Conservation (phyloP, 2,329 filamentous ascomycete genomes). For the Scolecobasidium constrictum region DNA sequence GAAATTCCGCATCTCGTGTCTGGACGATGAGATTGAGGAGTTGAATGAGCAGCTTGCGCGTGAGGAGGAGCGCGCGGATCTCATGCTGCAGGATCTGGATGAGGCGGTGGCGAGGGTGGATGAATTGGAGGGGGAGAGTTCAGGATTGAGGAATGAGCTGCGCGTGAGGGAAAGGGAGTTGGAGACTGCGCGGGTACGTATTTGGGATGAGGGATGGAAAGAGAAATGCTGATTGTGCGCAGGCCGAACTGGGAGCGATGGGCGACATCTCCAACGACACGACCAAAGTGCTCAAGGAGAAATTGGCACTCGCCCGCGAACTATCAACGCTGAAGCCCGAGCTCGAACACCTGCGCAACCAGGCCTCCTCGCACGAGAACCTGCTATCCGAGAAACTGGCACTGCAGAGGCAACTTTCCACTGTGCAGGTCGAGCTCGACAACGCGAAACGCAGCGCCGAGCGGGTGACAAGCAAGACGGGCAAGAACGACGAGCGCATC, state of each 20-base stretch:
- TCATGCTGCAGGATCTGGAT: slow-evolving; percentile 39
- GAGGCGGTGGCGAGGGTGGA: slow-evolving; percentile 35
- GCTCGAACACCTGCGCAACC: slow-evolving; percentile 49
- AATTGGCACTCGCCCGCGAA: slow-evolving; percentile 49
- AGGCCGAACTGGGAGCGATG: slow-evolving; percentile 64
- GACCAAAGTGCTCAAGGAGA: slow-evolving; percentile 59
- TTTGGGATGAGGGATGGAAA: slow-evolving; percentile 26
- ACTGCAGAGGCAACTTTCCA: slow-evolving; percentile 65
- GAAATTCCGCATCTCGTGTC: slow-evolving; percentile 56
- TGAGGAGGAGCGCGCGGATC: slow-evolving; percentile 49
- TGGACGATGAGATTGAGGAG: slow-evolving; percentile 62
- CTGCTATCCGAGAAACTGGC: slow-evolving; percentile 69
- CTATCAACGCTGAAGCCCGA: slow-evolving; percentile 49
- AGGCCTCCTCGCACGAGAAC: slow-evolving; percentile 51
- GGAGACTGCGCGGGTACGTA: slow-evolving; percentile 44
- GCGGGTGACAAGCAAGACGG: slow-evolving; percentile 41
- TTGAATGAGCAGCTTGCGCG: slow-evolving; percentile 53
- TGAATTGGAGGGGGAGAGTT: slow-evolving; percentile 33
- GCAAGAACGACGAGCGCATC: slow-evolving; percentile 38
- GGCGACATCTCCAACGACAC: slow-evolving; percentile 45
- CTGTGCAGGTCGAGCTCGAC: slow-evolving; percentile 70
- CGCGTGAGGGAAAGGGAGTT: slow-evolving; percentile 43
- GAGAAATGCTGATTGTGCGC: not conserved
- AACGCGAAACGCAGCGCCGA: slow-evolving; percentile 65
- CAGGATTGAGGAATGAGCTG: slow-evolving; percentile 39